phyloP scores from a whole-genome alignment of 108 stramenopile genomes.

The Fragilaria crotonensis region DNA sequence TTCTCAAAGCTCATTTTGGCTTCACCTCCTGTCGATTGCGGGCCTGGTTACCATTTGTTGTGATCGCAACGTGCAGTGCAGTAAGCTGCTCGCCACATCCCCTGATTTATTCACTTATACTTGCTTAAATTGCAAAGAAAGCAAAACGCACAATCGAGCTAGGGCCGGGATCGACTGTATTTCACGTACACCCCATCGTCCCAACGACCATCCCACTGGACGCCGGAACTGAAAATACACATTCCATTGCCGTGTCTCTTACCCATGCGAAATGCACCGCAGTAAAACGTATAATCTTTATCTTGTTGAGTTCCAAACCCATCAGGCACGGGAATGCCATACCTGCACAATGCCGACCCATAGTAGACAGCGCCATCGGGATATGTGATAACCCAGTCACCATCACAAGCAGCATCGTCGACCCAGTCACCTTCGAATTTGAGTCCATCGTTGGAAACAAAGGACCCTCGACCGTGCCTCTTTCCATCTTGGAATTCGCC shows the following conservation, averaged over 20 bases:
- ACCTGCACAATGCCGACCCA: constrained; percentile 14
- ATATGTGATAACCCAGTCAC: constrained; percentile 33
- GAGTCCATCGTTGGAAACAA: no score
- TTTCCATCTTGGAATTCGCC: neutral
- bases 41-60: no score
- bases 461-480: neutral
- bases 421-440: constrained; percentile 33
- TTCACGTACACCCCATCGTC: neutral
- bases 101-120: no score
- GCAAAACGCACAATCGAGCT: no score
- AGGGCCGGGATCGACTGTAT: neutral
- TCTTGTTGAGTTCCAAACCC: neutral
- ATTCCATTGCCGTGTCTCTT: neutral
- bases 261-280: neutral
- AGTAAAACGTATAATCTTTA: neutral
- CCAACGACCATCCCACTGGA: neutral
- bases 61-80: no score
- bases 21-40: no score
- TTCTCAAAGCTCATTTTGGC: no score
- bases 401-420: constrained; percentile 21
- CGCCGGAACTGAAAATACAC: neutral
- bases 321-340: neutral
- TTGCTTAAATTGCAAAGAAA: no score
- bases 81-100: no score
- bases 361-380: constrained; percentile 31